Evolutionary conservation across 2,329 filamentous ascomycete species (phyloP).

Genomic region (Fusarium foetens): DNA sequence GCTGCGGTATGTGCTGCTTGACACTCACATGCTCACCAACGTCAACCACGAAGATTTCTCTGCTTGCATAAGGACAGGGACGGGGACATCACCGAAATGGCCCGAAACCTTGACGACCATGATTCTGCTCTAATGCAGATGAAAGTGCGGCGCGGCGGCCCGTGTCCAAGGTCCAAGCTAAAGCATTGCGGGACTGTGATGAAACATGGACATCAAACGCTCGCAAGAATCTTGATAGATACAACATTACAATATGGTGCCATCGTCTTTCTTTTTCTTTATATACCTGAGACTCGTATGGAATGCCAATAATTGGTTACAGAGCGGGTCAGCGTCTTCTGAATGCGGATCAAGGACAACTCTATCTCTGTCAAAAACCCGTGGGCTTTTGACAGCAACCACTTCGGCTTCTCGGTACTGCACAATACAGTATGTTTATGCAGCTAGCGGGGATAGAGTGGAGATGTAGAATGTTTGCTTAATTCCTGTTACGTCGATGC

Average conservation of each 20-base stretch:
- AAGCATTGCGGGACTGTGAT: conserved; percentile 20
- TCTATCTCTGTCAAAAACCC: neutral
- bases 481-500: conserved; percentile 3
- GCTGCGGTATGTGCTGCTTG: neutral
- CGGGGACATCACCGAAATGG: neutral
- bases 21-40: neutral
- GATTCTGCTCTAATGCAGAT: conserved; percentile 1
- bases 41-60: neutral
- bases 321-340: neutral
- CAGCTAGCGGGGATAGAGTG: conserved; percentile 9
- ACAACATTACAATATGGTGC: neutral
- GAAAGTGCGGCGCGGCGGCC: conserved; percentile 21
- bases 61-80: neutral
- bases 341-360: neutral
- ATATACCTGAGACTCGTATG: neutral
- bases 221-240: neutral
- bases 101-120: neutral
- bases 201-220: conserved; percentile 1
- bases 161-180: conserved; percentile 6
- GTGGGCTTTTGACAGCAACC: neutral
- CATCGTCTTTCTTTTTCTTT: neutral
- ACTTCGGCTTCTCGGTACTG: neutral
- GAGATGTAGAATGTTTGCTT: conserved; percentile 6
- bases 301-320: neutral
- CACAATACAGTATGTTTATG: neutral